phyloP scores from a whole-genome alignment of 73 alveolate species.

The Effrenium voratum region DNA sequence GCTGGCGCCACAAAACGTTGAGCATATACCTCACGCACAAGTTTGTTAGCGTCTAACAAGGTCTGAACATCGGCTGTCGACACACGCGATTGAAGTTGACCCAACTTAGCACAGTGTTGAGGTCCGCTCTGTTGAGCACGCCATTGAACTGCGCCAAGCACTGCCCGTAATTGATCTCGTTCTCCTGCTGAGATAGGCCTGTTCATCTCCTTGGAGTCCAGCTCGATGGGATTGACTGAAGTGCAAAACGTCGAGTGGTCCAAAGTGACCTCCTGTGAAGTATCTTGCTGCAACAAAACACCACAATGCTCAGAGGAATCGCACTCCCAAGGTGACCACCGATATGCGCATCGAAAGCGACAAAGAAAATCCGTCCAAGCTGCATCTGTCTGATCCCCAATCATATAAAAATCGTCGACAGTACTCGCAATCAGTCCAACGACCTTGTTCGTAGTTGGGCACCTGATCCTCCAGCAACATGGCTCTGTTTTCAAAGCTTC shows the following conservation, averaged over 20 bases:
- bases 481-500: neutral
- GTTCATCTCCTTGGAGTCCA: neutral
- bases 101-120: neutral
- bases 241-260: neutral
- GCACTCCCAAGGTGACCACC: conserved; percentile 20
- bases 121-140: neutral
- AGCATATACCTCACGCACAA: neutral
- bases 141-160: conserved; percentile 6
- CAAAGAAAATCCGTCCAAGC: neutral
- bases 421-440: neutral
- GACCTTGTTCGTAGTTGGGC: neutral
- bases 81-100: neutral
- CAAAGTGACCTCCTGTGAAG: neutral
- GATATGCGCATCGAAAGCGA: neutral
- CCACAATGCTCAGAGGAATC: neutral
- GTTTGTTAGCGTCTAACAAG: neutral
- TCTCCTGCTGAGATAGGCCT: neutral
- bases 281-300: neutral
- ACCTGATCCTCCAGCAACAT: neutral
- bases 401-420: neutral
- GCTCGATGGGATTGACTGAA: neutral
- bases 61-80: neutral
- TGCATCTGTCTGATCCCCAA: neutral
- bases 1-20: neutral
- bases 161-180: neutral